These are phyloP conservation scores for Nannizziopsis barbatae DNA, from an alignment of 2,329 filamentous ascomycete species.

Conservation along the genomic window DNA sequence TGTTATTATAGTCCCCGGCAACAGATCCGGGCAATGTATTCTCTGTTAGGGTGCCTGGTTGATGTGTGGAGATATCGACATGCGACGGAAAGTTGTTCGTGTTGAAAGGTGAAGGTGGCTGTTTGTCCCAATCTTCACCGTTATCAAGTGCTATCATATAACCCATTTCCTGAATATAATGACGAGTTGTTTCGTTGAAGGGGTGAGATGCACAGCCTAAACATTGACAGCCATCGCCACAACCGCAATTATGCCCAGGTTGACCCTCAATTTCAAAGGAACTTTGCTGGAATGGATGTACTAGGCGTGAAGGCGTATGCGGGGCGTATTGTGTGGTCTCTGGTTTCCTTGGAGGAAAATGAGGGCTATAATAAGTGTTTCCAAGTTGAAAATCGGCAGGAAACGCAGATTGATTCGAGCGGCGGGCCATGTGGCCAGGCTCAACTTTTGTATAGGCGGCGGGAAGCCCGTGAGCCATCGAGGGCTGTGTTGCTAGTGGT, in stretches of 20 bases:
- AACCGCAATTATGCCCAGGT: conserved; percentile 30
- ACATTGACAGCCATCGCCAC: conserved; percentile 38
- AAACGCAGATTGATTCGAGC: not conserved
- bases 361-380: not conserved
- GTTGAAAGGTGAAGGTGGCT: conserved; percentile 17
- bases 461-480: not conserved
- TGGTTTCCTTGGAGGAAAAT: not conserved
- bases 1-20: conserved; percentile 38
- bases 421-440: not conserved
- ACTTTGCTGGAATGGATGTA: not conserved
- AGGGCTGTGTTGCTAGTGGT: not conserved
- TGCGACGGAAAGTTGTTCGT: conserved; percentile 14
- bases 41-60: conserved; percentile 14
- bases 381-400: not conserved
- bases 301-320: not conserved
- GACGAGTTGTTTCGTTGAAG: conserved; percentile 36
- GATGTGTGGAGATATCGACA: not conserved
- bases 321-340: not conserved
- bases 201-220: conserved; percentile 38
- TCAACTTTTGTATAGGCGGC: not conserved
- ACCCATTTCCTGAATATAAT: conserved; percentile 39
- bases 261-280: conserved; percentile 10
- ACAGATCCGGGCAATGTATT: conserved; percentile 73
- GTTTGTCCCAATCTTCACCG: conserved; percentile 18
- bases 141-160: conserved; percentile 29